Conservation (phyloP, 129 eudicot genomes). For the Tagetes erecta region DNA sequence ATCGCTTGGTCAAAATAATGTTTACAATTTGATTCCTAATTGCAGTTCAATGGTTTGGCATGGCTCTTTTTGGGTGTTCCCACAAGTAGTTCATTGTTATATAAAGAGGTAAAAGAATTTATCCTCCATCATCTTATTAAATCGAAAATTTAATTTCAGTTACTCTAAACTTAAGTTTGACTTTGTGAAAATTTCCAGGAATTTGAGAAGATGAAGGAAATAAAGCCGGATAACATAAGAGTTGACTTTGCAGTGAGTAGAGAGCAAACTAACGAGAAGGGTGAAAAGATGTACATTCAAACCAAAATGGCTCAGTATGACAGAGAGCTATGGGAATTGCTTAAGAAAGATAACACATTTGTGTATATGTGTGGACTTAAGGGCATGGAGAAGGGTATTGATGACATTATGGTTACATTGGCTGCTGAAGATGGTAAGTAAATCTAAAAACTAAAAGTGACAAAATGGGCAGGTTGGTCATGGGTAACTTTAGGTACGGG, state of each 20-base stretch:
- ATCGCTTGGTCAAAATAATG: background rate
- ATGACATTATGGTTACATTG: conserved; percentile 86
- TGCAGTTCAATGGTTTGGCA: conserved; percentile 98
- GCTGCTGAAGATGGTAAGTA: conserved; percentile 92
- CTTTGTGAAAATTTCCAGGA: conserved; percentile 52
- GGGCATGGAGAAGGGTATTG: conserved; percentile 99
- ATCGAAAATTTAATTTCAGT: background rate
- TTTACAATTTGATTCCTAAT: conserved; percentile 3
- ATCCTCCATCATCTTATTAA: background rate
- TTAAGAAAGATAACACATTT: conserved; percentile 94
- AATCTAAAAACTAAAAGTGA: background rate
- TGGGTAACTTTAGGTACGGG: background rate
- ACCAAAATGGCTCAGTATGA: conserved; percentile 98
- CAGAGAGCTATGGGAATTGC: conserved; percentile 89
- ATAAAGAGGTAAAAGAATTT: conserved; percentile 73
- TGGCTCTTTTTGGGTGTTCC: conserved; percentile 99
- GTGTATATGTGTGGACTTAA: conserved; percentile 98
- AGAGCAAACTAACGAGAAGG: conserved; percentile 94
- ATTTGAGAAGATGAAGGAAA: conserved; percentile 94
- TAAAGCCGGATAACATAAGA: conserved; percentile 80
- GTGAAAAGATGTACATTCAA: conserved; percentile 98
- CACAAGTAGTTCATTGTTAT: conserved; percentile 90
- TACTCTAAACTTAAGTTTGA: conserved; percentile 1
- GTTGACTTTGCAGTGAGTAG: conserved; percentile 97
- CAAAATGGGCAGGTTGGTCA: background rate